Conservation (phyloP, 2,329 filamentous ascomycete species). For the Colletotrichum somersetense region DNA sequence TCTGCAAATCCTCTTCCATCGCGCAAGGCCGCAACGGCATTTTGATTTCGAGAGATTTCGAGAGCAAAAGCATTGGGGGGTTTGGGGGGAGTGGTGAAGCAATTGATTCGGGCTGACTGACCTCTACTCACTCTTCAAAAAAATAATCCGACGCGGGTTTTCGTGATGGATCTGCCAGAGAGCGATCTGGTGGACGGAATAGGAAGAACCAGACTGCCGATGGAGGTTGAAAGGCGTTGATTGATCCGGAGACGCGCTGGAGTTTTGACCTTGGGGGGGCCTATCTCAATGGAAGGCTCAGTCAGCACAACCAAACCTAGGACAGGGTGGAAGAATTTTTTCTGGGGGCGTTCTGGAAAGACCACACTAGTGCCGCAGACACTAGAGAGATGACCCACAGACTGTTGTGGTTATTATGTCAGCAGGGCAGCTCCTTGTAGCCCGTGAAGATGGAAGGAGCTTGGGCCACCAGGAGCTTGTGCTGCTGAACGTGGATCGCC, state of each 20-base stretch:
- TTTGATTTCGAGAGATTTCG: slow-evolving; percentile 3
- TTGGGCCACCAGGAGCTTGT: background rate
- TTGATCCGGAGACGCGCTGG: slow-evolving; percentile 41
- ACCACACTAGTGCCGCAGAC: background rate
- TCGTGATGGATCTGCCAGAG: slow-evolving; percentile 42
- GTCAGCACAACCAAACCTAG: slow-evolving; percentile 8
- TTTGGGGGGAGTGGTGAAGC: slow-evolving; percentile 3
- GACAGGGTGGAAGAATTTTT: slow-evolving; percentile 15
- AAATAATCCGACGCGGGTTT: slow-evolving; percentile 34
- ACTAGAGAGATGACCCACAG: background rate
- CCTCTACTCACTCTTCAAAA: slow-evolving; percentile 28
- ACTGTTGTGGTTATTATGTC: background rate
- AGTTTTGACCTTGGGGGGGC: slow-evolving; percentile 39
- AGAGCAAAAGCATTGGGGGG: slow-evolving; percentile 12
- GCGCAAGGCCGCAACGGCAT: slow-evolving; percentile 11
- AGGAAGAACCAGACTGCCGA: slow-evolving; percentile 43
- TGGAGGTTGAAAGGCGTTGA: slow-evolving; percentile 42
- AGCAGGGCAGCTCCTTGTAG: background rate
- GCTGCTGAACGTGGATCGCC: background rate
- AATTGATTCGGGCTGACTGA: slow-evolving; percentile 37
- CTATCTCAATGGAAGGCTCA: slow-evolving; percentile 6
- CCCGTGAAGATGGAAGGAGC: background rate
- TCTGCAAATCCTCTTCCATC: slow-evolving; percentile 11
- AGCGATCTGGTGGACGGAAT: slow-evolving; percentile 42
- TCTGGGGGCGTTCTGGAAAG: background rate